phyloP scores from a whole-genome alignment of 345 rosid species.

The Trapa incisa region DNA sequence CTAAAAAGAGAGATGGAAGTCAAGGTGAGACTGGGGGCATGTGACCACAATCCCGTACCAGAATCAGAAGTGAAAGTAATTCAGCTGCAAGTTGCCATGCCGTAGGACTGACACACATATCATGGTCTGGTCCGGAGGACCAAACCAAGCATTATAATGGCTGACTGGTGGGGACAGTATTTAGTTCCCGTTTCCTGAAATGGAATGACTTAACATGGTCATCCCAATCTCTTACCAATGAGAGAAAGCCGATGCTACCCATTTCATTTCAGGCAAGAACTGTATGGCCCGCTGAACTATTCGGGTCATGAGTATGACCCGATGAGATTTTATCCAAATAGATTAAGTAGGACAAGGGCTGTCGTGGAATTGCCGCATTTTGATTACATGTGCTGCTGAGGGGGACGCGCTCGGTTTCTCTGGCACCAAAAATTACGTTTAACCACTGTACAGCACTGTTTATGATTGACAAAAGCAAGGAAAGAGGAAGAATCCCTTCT shows the following conservation, averaged over 20 bases:
- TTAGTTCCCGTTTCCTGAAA: not conserved
- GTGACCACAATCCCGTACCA: not conserved
- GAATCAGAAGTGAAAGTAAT: not conserved
- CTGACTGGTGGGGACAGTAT: not conserved
- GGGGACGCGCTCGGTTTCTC: too few relatives aligned
- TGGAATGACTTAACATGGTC: not conserved
- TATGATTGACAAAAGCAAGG: conserved; percentile 6
- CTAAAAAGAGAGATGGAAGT: not conserved
- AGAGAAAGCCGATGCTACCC: not conserved
- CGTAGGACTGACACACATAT: not conserved
- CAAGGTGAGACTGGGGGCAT: not conserved
- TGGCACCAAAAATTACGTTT: too few relatives aligned
- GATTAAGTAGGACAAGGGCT: too few relatives aligned
- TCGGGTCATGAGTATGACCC: too few relatives aligned
- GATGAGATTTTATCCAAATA: too few relatives aligned
- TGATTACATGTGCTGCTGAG: too few relatives aligned
- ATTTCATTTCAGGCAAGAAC: too few relatives aligned
- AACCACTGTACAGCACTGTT: too few relatives aligned
- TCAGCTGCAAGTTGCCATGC: not conserved
- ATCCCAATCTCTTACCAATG: not conserved
- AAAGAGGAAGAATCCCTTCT: conserved; percentile 5
- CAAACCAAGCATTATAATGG: not conserved
- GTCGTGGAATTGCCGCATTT: too few relatives aligned
- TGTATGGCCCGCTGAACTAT: too few relatives aligned
- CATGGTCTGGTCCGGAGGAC: not conserved